Base-by-base conservation (phyloP, 495 filamentous ascomycete species). In the Zalerion maritima region DNA sequence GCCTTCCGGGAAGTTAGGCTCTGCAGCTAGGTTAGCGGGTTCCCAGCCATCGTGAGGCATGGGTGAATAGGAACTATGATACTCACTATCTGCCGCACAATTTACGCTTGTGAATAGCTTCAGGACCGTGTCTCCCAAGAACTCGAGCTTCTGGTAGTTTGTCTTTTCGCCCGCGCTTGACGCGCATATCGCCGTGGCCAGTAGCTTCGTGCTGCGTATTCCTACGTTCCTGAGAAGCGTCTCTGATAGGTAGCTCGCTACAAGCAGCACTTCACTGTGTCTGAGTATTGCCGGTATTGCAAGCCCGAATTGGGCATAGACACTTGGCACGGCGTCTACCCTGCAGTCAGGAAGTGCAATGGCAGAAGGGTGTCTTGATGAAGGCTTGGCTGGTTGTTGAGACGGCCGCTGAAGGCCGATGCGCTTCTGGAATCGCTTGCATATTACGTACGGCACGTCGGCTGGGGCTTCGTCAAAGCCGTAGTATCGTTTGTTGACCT, bases 81-180 rank as follows among this genome's bases (percentile, higher is more conserved):
- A 38, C 54, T 46, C 47, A 63, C 59, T 24, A 21, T 69, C 45
- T n/a, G 71, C 73, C 31, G 74, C 67, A 2, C 84, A 61, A 19
- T 78, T 70, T 14, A 78, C 50, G 3, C 74, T 75, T 0, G 76
- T 69, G 14, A 68, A 69, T 24, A 75, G 68, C 42, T 96, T 96
- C n/a, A 97, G 63, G 6, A 92, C 63, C 0, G 69, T 67, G 40
- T 97, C 89, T 0, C 89, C 89, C 0, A 94, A 58, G 42, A 92
- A 93, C 49, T 97, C 89, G 1, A 91, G 61, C 14, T 79, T 64
- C 40, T 97, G 80, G 45, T 97, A 97, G 36, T 94, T 66, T 0
- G 58, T 69, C 2, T 40, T 39, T 24, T 74, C 71, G 6, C 55
- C 45, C 0, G 82, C 69, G 1, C 64, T 58, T 0, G 78, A 73